Evolutionary conservation across 345 rosid genomes (phyloP).

Genomic region (Arabidopsis arenosa): DNA sequence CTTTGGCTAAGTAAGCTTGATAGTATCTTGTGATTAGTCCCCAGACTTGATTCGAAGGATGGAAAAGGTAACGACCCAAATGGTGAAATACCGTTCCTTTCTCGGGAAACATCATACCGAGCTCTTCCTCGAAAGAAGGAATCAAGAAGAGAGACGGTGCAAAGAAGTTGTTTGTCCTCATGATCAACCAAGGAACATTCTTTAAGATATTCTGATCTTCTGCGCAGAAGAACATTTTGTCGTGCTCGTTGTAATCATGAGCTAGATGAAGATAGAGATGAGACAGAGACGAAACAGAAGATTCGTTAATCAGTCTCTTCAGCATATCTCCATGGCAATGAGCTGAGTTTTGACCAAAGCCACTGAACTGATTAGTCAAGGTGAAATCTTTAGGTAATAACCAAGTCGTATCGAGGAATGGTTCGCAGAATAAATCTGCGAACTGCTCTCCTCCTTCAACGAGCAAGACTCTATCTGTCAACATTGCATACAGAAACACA

Average conservation of each 20-base stretch:
- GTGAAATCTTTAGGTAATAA: conserved; percentile 59
- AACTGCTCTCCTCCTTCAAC: conserved; percentile 69
- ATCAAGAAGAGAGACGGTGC: conserved; percentile 74
- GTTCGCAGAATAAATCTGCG: conserved; percentile 63
- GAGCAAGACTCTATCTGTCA: conserved; percentile 65
- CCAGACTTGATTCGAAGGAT: conserved; percentile 71
- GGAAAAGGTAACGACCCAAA: conserved; percentile 71
- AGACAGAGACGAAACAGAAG: conserved; percentile 44
- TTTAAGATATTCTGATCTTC: conserved; percentile 52
- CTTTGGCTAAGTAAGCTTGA: conserved; percentile 61
- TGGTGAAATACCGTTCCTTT: conserved; percentile 68
- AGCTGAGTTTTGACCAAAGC: conserved; percentile 54
- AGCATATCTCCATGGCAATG: conserved; percentile 62
- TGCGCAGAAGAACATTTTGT: conserved; percentile 71
- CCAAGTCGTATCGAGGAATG: conserved; percentile 68
- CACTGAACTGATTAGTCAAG: conserved; percentile 42
- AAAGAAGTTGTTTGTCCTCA: conserved; percentile 72
- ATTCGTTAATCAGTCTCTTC: conserved; percentile 46
- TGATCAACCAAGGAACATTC: conserved; percentile 70
- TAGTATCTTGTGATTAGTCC: conserved; percentile 73
- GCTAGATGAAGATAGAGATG: conserved; percentile 63
- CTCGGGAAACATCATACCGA: conserved; percentile 55
- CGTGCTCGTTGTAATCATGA: conserved; percentile 66
- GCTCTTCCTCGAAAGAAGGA: conserved; percentile 53
- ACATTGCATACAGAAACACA: conserved; percentile 68